Evolutionary conservation across 768 basidiomycete genomes (phyloP), one percentile per base, ranked within the genome.

Genomic region (Pulveroboletus sp.): DNA sequence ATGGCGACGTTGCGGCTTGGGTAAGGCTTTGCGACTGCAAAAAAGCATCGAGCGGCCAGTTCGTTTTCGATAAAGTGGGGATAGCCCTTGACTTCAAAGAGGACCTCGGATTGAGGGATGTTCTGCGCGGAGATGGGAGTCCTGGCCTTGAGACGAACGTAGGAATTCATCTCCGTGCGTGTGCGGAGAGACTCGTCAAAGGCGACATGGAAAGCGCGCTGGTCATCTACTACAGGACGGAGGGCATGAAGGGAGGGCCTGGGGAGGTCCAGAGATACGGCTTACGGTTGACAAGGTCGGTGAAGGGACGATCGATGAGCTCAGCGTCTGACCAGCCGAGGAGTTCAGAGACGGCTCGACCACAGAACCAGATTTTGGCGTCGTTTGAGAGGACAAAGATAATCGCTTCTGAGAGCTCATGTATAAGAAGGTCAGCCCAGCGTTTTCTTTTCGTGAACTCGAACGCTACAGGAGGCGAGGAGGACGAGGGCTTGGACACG

Each of bases 381-480:
- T 74, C 60, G n/a, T 69, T 69, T 26, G 84, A 88, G 51, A 90
- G 74, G 39, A 91, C 71, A 59, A 93, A 74, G 31, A 80, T 71
- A 62, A 88, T 75, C 15, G 78, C 81, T 53, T 90, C 90, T 28
- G 85, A 80, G 28, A 90, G 77, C 63, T 92, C 91, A 1, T 81
- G 76, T 51, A 87, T 69, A 24, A 92, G 73, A 13, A 93, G 72
- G 64, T 93, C 90, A 15, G 83, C 84, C 91, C 91, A 93, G 48
- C 84, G 77, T 64, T 92, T 92, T 49, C 90, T 74, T 62, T 89
- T 90, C 0, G 88, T 89, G 65, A 93, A 93, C 65, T 93, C 91
- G 59, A 82, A 93, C 11, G 71, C 71, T 8, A 70, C 59, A 1
- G 30, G 17, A 18, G 54, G 38, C 6, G 47, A 11, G 2, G 47